These are phyloP conservation scores for Fragilaria radians DNA, from an alignment of 108 stramenopile genomes.

Conservation along the genomic window DNA sequence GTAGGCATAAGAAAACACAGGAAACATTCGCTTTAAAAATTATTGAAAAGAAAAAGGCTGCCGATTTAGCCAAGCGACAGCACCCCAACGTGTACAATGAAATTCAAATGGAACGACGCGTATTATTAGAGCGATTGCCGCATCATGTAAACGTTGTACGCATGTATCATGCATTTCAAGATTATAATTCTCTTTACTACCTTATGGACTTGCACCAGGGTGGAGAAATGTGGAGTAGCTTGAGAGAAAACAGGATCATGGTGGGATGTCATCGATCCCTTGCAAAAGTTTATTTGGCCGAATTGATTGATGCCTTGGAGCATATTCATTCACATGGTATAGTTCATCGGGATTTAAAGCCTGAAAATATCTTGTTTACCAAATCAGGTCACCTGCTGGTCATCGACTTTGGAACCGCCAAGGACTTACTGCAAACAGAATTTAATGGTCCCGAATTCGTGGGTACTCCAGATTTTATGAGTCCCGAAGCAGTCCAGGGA, in stretches of 20 bases:
- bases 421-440: slow-evolving; percentile 88
- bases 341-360: slow-evolving; percentile 97
- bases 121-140: slow-evolving; percentile 62
- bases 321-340: slow-evolving; percentile 86
- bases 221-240: slow-evolving; percentile 83
- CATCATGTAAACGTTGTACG: slow-evolving; percentile 49
- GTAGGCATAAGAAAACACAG: slow-evolving; percentile 68
- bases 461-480: slow-evolving; percentile 99
- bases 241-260: slow-evolving; percentile 59
- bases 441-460: slow-evolving; percentile 99
- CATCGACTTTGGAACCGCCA: slow-evolving; percentile 97
- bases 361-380: slow-evolving; percentile 88
- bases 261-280: slow-evolving; percentile 65
- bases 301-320: slow-evolving; percentile 84
- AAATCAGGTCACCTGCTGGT: slow-evolving; percentile 73
- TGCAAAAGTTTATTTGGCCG: slow-evolving; percentile 71
- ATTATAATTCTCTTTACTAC: slow-evolving; percentile 71
- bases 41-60: slow-evolving; percentile 88
- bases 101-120: slow-evolving; percentile 91
- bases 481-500: slow-evolving; percentile 88
- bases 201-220: slow-evolving; percentile 85
- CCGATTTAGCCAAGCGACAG: slow-evolving; percentile 71
- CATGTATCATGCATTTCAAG: slow-evolving; percentile 89
- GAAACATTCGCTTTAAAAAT: slow-evolving; percentile 95
- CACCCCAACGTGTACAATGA: slow-evolving; percentile 96